Base-by-base conservation (phyloP, 345 rosid genomes). In the Melastoma malabathricum region DNA sequence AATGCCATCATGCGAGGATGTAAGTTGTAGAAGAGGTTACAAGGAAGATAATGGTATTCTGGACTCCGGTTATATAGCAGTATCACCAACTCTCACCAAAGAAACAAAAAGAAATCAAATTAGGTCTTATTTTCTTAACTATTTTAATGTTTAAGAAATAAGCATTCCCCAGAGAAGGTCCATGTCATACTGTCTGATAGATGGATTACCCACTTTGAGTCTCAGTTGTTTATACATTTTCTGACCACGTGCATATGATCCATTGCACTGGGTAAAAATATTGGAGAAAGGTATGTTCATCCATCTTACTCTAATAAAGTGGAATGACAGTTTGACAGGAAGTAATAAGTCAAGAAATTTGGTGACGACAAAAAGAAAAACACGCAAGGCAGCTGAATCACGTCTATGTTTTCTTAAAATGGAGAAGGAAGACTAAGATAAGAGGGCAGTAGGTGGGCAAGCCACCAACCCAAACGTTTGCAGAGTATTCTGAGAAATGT, bases 391-490 rank as follows among this genome's bases (percentile, higher is more conserved):
- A 22, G 47, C 1, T 23, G 48, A 53, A 47, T 54, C 43, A 16
- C 38, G 14, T 47, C 38, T 29, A 6, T 41, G 39, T 22, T 65
- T 59, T 67, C 64, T 68, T 48, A 54, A 47, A 50, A 55, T 20
- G 44, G 31, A 3, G 50, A 17, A 20, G 44, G 58, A 43, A 44
- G 67, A 68, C 55, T 63, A 43, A 66, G 77, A 66, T 67, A 92
- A 68, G 63, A 65, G 64, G 68, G 83, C 75, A 67, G 97, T 66
- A 81, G 77, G 72, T 53, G 63, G 58, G 75, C 67, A 74, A 74
- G 79, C 59, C 80, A 81, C 81, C 96, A 69, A 81, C 82, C 64
- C 44, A 34, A 34, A 51, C 31, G n/a, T 18, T 51, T 31, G 55
- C 44, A 27, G 55, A 34, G 18, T 41, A 20, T 43, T 15, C 10